phyloP scores from a whole-genome alignment of 352 stramenopile genomes.

The Phytophthora hibernalis region DNA sequence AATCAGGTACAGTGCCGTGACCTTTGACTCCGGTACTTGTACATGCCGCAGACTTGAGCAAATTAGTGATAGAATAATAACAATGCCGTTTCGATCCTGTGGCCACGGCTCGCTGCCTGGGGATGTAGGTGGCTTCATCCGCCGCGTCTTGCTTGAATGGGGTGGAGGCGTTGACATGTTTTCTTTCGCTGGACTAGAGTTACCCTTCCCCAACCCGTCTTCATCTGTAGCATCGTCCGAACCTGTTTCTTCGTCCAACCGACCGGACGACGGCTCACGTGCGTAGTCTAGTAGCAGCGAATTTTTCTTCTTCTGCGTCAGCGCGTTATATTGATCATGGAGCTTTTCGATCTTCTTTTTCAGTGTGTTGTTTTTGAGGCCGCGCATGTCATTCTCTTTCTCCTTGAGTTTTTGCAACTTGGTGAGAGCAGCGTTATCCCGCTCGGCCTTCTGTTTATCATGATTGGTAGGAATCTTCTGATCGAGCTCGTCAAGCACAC shows the following conservation, averaged over 20 bases:
- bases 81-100: slow-evolving; percentile 81
- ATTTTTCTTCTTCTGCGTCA: slow-evolving; percentile 83
- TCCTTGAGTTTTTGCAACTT: slow-evolving; percentile 70
- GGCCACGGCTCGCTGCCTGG: slow-evolving; percentile 43
- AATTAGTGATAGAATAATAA: slow-evolving; percentile 88
- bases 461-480: slow-evolving; percentile 50
- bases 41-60: slow-evolving; percentile 87
- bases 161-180: slow-evolving; percentile 23
- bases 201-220: slow-evolving; percentile 22
- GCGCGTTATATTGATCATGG: slow-evolving; percentile 80
- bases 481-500: slow-evolving; percentile 74
- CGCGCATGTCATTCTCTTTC: slow-evolving; percentile 75
- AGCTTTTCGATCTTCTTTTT: slow-evolving; percentile 90
- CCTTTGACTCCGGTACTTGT: slow-evolving; percentile 85
- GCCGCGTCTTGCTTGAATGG: slow-evolving; percentile 33
- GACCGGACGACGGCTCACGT: slow-evolving; percentile 33
- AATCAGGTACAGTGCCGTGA: slow-evolving; percentile 94
- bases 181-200: slow-evolving; percentile 18
- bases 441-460: slow-evolving; percentile 50
- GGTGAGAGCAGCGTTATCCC: slow-evolving; percentile 44
- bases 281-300: slow-evolving; percentile 69
- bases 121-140: slow-evolving; percentile 30
- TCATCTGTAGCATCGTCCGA: slow-evolving; percentile 37
- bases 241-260: slow-evolving; percentile 36
- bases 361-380: slow-evolving; percentile 69